Base-by-base conservation (phyloP, 1,284 basidiomycete genomes). In the Thecaphora frezii region DNA sequence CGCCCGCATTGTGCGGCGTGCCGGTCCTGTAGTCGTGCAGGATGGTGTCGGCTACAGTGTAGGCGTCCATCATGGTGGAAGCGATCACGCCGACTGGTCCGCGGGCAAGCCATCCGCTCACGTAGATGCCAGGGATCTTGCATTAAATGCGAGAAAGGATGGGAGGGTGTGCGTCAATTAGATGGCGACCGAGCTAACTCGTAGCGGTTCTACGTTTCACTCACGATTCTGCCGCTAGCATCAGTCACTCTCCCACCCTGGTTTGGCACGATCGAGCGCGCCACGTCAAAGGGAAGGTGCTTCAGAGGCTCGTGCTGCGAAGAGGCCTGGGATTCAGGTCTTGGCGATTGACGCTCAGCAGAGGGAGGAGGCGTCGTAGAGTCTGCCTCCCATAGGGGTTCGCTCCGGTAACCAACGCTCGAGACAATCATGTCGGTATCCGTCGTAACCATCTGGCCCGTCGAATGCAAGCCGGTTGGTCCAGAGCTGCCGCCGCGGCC, bases 61-160 rank as follows among this genome's bases (percentile, higher is more conserved):
- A 93, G 18, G 94, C 91, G 78, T 97, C 86, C 80, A 91, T 86
- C 92, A 98, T 93, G 23, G 96, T 97, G 18, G 88, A 85, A 0
- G 91, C 93, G 44, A 98, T 85, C 14, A 98, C 93, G 5, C 96
- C 94, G 43, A 87, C 87, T 0, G 94, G 93, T 22, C 94, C 96
- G 13, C 86, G 86, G 0, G 92, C 89, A 0, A 91, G 88, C 96
- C 96, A 98, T 2, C 94, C 94, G 1, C 90, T 88, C 1, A 90
- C 88, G 76, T 97, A 97, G n/a, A 91, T 83, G 37, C 88, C 88
- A 24, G 83, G 83, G 2, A 84, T 62, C 74, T 47, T 5, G 19
- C 40, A 9, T 10, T 7, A 5, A 39, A 39, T 16, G 38, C 7
- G 18, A 16, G 18, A 8, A 18, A n/a, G 8, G 18, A n/a, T 8